Evolutionary conservation across 2,329 filamentous ascomycete species (phyloP).

Genomic region (Penicillium brevicompactum): DNA sequence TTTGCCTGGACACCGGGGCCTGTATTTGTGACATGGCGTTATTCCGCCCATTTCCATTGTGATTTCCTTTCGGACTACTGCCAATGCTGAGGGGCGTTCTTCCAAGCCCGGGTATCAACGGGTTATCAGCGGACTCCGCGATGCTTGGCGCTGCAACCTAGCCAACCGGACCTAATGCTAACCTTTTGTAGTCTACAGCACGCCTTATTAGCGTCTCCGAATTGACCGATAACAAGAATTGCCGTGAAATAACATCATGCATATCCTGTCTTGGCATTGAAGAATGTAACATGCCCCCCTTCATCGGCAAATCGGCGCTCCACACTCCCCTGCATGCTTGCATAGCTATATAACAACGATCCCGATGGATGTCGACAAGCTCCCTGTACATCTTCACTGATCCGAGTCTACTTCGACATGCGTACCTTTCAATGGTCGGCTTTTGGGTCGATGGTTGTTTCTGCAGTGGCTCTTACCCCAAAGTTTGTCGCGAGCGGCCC

Average conservation of each 20-base stretch:
- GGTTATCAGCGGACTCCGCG: slow-evolving; percentile 8
- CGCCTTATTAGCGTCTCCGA: neutral
- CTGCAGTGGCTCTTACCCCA: slow-evolving; percentile 30
- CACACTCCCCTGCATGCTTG: neutral
- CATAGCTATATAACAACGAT: neutral
- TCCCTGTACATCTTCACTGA: slow-evolving; percentile 5
- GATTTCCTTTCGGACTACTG: neutral
- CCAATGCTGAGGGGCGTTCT: neutral
- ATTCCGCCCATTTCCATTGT: neutral
- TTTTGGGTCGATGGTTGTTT: slow-evolving; percentile 24
- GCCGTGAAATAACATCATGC: slow-evolving; percentile 7
- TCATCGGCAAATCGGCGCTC: slow-evolving; percentile 3
- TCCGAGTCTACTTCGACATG: slow-evolving; percentile 22
- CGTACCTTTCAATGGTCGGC: slow-evolving; percentile 27
- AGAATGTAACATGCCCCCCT: slow-evolving; percentile 20
- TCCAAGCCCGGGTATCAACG: slow-evolving; percentile 13
- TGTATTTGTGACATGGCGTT: neutral
- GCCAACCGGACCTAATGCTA: slow-evolving; percentile 1
- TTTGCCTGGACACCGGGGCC: neutral
- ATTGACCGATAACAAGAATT: slow-evolving; percentile 1
- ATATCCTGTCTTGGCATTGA: slow-evolving; percentile 20
- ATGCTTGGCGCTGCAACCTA: slow-evolving; percentile 26
- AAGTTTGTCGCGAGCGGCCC: slow-evolving; percentile 24
- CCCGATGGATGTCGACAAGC: neutral
- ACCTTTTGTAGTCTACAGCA: slow-evolving; percentile 8